Evolutionary conservation across 164 flowering plant species (phyloP).

Genomic region (Pachysandra terminalis): DNA sequence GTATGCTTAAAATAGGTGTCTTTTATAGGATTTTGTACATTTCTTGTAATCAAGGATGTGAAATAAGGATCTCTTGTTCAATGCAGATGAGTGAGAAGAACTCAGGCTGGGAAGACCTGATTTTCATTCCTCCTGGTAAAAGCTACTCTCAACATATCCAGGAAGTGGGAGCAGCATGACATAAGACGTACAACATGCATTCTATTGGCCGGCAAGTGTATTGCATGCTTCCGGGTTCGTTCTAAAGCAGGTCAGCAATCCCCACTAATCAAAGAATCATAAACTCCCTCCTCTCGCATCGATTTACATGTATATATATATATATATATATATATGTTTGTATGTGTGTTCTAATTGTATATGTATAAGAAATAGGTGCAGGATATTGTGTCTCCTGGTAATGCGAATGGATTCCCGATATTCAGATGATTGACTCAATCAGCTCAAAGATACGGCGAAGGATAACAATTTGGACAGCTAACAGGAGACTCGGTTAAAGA

Average conservation of each 20-base stretch:
- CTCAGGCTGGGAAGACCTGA: constrained; percentile 94
- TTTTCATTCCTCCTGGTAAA: constrained; percentile 94
- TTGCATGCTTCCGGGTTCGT: constrained; percentile 2
- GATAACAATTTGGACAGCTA: constrained; percentile 8
- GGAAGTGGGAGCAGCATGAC: constrained; percentile 58
- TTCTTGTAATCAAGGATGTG: neutral
- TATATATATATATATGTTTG: neutral
- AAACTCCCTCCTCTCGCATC: neutral
- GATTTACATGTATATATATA: neutral
- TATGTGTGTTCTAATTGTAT: neutral
- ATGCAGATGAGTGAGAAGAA: constrained; percentile 70
- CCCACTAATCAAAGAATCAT: neutral
- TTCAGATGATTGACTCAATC: constrained; percentile 11
- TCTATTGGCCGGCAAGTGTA: constrained; percentile 7
- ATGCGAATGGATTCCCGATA: neutral
- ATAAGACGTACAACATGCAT: neutral
- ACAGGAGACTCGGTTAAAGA: constrained; percentile 4
- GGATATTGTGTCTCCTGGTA: no score
- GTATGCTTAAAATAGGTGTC: no score
- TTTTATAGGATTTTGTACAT: no score
- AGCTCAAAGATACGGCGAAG: constrained; percentile 6
- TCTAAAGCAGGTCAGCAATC: constrained; percentile 27
- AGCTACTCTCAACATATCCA: constrained; percentile 75
- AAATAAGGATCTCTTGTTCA: neutral
- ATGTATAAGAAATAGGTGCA: no score